Evolutionary conservation across 2,329 filamentous ascomycete genomes (phyloP), one percentile per base, ranked within the genome.

Genomic region (Thielaviopsis ethacetica): DNA sequence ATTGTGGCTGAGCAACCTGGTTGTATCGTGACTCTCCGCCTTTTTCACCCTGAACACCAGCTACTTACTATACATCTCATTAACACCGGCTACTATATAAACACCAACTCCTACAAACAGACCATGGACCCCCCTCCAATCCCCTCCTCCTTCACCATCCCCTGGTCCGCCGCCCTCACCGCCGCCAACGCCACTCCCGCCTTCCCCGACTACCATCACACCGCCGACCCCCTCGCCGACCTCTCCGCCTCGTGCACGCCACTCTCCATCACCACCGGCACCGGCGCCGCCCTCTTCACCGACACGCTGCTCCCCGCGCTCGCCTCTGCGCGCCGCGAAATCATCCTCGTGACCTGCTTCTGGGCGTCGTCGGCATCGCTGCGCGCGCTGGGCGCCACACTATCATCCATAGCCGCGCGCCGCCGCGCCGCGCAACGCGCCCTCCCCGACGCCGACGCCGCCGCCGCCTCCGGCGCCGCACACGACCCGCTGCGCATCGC

Each of bases 261-360:
- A 0, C 70, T 68, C 19, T 71, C 72, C 5, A 77, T 84, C 62
- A 72, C 72, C 26, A 68, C 83, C 17, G 82, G 81, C 59, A 84
- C 79, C 0, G 81, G 82, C 5, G 71, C 75, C 19, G 76, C 76
- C 4, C 75, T 84, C 30, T 82, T 77, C 64, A 73, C 74, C 0
- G 71, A 73, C 47, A 71, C 73, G 3, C 72, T 89, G 6, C 70
- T 84, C 0, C 81, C 85, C 1, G 79, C 82, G 9, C 76, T 91
- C 3, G 70, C 79, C 4, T 67, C 71, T 0, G 83, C 86, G 2
- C 72, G 77, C 41, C 71, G 76, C 54, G 86, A 89, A 65, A 72
- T 91, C 27, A 80, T 90, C 61, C 76, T 93, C 50, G 85, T 90
- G 6, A 91, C 88, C 9, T 91, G 88, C 69, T 93, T 91, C 70